Percentiles rank a stretch among this genome's conserved stretches.
phyloP scores from a whole-genome alignment of 805 yeast genomes.

The Kazachstania taianensis region DNA sequence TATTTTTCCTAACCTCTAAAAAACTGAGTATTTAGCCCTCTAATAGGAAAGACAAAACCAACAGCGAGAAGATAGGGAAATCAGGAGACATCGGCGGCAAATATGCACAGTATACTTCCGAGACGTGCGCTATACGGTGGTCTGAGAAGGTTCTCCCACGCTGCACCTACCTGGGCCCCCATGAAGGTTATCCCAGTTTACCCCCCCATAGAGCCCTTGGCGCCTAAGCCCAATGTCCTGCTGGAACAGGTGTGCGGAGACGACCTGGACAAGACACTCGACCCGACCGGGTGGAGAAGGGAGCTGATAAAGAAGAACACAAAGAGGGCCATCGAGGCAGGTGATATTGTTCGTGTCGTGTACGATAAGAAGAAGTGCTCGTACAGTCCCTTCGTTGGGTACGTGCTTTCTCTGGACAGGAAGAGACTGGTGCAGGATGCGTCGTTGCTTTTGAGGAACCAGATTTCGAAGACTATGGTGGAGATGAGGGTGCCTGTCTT shows the following conservation, averaged over 20 bases:
- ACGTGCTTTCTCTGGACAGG: constrained; percentile 66
- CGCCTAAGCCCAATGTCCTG: constrained; percentile 1
- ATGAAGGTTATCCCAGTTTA: constrained; percentile 24
- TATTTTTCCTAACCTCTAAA: too few relatives aligned
- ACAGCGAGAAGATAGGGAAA: too few relatives aligned
- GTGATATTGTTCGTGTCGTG: constrained; percentile 70
- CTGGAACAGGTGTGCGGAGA: constrained; percentile 15
- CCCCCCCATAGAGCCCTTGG: constrained; percentile 18
- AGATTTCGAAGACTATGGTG: constrained; percentile 71
- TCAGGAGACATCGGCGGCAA: too few relatives aligned
- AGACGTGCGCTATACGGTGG: too few relatives aligned
- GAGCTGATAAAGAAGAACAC: constrained; percentile 38
- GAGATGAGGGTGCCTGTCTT: constrained; percentile 74
- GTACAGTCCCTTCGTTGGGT: constrained; percentile 65
- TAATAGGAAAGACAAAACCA: too few relatives aligned
- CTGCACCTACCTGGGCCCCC: too few relatives aligned
- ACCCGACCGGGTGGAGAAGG: constrained; percentile 61
- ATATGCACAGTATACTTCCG: too few relatives aligned
- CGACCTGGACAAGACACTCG: constrained; percentile 49
- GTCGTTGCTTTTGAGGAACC: constrained; percentile 73
- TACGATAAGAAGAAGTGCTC: constrained; percentile 46
- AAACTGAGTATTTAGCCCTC: too few relatives aligned
- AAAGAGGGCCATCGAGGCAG: constrained; percentile 53
- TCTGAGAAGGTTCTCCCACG: too few relatives aligned
- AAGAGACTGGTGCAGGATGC: constrained; percentile 50